Percentiles rank a stretch among this genome's conserved stretches.
Conservation (phyloP, 1,284 basidiomycete species). For the Ceratobasidium sp. region DNA sequence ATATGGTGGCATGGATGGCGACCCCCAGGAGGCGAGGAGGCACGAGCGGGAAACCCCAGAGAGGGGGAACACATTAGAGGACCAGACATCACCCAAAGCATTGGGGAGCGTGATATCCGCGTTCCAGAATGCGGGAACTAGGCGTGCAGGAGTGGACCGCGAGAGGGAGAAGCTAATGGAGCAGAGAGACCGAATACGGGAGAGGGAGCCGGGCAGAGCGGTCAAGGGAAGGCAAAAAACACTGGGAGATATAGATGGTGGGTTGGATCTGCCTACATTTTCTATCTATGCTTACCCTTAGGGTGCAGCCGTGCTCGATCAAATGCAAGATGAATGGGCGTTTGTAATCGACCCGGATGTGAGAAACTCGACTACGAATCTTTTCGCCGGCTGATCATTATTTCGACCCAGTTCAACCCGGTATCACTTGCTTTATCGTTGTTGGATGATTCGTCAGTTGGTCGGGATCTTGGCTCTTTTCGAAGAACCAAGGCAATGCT, state of each 20-base stretch:
- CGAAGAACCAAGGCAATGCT: constrained; percentile 79
- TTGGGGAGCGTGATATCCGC: constrained; percentile 60
- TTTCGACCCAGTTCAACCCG: constrained; percentile 80
- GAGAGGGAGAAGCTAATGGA: constrained; percentile 70
- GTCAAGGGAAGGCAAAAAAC: constrained; percentile 23
- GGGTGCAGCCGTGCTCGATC: constrained; percentile 78
- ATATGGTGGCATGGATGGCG: constrained; percentile 58
- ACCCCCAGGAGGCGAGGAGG: constrained; percentile 52
- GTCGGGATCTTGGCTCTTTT: constrained; percentile 82
- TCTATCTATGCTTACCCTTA: not conserved
- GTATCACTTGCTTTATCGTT: constrained; percentile 91
- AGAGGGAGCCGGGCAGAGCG: constrained; percentile 68
- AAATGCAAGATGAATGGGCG: constrained; percentile 91
- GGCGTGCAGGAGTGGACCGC: constrained; percentile 53
- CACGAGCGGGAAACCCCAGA: constrained; percentile 50
- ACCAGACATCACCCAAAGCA: constrained; percentile 46
- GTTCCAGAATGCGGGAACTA: constrained; percentile 68
- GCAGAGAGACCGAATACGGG: constrained; percentile 73
- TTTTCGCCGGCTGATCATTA: constrained; percentile 39
- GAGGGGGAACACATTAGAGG: constrained; percentile 37
- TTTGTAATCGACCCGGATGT: constrained; percentile 88
- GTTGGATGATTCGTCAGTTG: constrained; percentile 77
- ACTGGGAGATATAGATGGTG: constrained; percentile 58
- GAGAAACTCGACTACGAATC: constrained; percentile 55
- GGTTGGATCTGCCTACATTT: constrained; percentile 12